Conservation (phyloP, 805 yeast genomes). For the Debaryomyces hansenii region DNA sequence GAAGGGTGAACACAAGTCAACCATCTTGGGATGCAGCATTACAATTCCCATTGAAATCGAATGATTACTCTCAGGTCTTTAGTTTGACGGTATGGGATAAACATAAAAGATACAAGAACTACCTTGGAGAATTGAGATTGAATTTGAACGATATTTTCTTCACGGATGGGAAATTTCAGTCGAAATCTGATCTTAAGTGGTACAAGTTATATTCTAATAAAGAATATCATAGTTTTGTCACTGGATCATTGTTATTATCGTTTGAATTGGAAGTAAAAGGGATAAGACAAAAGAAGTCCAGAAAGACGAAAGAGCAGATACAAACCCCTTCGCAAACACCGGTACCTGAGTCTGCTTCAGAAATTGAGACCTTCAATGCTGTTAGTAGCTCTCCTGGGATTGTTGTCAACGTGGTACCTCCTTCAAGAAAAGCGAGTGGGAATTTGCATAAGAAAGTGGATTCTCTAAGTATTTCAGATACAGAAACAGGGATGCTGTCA, state of each 20-base stretch:
- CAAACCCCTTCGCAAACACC: background rate
- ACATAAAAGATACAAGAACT: conserved; percentile 34
- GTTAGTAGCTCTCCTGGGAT: background rate
- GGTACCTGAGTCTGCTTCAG: background rate
- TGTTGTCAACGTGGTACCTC: conserved; percentile 13
- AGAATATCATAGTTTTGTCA: conserved; percentile 41
- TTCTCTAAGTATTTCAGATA: conserved; percentile 6
- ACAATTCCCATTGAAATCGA: conserved; percentile 26
- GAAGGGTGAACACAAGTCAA: conserved; percentile 31
- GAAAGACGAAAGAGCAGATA: background rate
- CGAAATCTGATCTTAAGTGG: conserved; percentile 41
- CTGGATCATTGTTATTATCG: conserved; percentile 47
- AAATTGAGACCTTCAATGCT: background rate
- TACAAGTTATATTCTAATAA: conserved; percentile 42
- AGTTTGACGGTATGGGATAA: conserved; percentile 41
- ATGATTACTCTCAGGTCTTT: conserved; percentile 30
- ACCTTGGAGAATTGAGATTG: conserved; percentile 41
- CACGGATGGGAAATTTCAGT: conserved; percentile 8
- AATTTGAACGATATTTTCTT: conserved; percentile 28
- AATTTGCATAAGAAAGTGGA: conserved; percentile 7
- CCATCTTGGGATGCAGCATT: conserved; percentile 43
- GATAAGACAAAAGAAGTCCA: conserved; percentile 7
- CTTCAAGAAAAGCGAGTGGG: conserved; percentile 5
- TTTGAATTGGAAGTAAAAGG: conserved; percentile 35
- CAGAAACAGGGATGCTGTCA: conserved; percentile 6